Conservation (phyloP, 495 filamentous ascomycete genomes). For the Tuber melanosporum region DNA sequence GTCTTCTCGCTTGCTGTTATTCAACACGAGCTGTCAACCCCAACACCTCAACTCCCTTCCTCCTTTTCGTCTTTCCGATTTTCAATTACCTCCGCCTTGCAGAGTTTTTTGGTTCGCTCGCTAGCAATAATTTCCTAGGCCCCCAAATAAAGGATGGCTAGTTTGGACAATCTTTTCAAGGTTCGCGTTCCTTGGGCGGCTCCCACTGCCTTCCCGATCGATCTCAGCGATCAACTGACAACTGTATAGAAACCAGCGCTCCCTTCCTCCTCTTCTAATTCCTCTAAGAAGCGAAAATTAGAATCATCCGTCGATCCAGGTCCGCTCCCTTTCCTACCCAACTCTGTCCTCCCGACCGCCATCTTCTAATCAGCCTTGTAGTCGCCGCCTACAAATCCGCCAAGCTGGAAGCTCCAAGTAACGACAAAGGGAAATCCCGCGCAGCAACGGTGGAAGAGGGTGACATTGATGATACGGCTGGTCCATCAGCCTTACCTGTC, state of each 20-base stretch:
- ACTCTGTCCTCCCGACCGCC: constrained; percentile 1
- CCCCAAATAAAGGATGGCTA: constrained; percentile 55
- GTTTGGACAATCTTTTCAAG: constrained; percentile 80
- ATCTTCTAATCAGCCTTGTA: constrained; percentile 46
- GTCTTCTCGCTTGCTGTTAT: neutral
- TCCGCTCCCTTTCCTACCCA: constrained; percentile 45
- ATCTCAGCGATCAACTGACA: constrained; percentile 24
- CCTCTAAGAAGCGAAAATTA: constrained; percentile 64
- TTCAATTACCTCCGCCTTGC: neutral
- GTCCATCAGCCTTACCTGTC: constrained; percentile 59
- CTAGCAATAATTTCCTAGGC: neutral
- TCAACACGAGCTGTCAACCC: neutral
- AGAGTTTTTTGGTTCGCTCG: neutral
- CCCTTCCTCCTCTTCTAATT: constrained; percentile 36
- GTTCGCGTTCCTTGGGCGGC: constrained; percentile 45
- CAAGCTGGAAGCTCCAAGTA: constrained; percentile 55
- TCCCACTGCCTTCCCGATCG: constrained; percentile 4
- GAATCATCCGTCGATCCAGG: constrained; percentile 64
- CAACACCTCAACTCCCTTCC: neutral
- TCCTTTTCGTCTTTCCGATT: neutral
- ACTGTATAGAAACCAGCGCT: constrained; percentile 50
- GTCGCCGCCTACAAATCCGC: constrained; percentile 60
- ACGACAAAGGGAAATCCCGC: constrained; percentile 54
- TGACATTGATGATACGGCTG: constrained; percentile 58
- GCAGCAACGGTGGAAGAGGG: constrained; percentile 57